A percentile compares a stretch with the other conserved stretches of the same genome.
phyloP scores from a whole-genome alignment of 2,329 filamentous ascomycete genomes.

The Akanthomyces lecanii region DNA sequence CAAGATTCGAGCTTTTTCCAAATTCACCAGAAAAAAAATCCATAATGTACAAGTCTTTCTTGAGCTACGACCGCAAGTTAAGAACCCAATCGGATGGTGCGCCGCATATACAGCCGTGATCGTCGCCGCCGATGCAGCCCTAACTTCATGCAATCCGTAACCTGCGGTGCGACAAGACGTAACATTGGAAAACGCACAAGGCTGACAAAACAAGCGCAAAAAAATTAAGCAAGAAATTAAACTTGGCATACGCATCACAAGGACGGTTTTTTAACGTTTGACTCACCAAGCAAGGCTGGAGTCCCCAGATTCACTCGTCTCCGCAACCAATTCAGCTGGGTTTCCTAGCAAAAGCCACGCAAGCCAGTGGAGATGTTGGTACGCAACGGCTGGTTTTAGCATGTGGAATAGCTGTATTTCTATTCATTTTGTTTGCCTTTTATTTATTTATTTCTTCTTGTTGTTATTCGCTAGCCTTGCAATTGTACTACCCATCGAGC shows the following conservation, averaged over 20 bases:
- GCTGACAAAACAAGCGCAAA: background rate
- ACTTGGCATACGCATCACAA: background rate
- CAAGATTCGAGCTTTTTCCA: too few species aligned
- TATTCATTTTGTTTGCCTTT: background rate
- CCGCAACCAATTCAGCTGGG: background rate
- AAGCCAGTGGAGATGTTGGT: background rate
- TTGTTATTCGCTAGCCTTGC: too few species aligned
- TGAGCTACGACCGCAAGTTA: too few species aligned
- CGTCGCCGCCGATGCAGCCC: too few species aligned
- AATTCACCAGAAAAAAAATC: too few species aligned
- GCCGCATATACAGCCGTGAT: too few species aligned
- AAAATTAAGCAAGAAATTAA: background rate
- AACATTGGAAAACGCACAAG: background rate
- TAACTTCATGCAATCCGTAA: too few species aligned
- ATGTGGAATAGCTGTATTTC: too few species aligned
- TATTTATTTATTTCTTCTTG: background rate
- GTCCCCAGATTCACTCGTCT: background rate
- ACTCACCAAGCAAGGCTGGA: background rate
- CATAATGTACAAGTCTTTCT: too few species aligned
- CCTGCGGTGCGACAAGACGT: too few species aligned
- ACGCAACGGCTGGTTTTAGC: background rate
- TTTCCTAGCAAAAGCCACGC: background rate
- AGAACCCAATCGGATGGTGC: too few species aligned
- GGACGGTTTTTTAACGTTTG: background rate
- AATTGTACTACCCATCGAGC: too few species aligned